Percentiles rank a stretch among this genome's conserved stretches.
Evolutionary conservation across 106 monocot genomes (phyloP).

Genomic region (Xerophyta viscosa): DNA sequence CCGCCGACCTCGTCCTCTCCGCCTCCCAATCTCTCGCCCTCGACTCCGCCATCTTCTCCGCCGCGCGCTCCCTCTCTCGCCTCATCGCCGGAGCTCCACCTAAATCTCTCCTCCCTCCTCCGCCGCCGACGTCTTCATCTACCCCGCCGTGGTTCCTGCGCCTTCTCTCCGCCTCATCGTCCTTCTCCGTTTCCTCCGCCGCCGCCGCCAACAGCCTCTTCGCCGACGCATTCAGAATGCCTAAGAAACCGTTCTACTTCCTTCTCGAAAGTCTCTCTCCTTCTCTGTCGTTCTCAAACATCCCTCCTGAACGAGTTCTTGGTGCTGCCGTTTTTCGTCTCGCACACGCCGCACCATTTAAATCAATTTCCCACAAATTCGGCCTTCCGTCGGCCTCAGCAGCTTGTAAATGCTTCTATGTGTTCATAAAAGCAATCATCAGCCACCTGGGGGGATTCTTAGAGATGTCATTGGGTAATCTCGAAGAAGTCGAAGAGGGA

Average conservation of each 20-base stretch:
- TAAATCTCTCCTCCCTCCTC: constrained; percentile 9
- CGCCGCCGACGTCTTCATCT: constrained; percentile 6
- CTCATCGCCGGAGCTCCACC: constrained; percentile 24
- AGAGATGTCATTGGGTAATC: constrained; percentile 35
- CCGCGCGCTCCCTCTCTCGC: constrained; percentile 7
- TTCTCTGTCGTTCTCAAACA: constrained; percentile 14
- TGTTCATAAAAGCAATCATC: constrained; percentile 39
- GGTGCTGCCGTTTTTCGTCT: constrained; percentile 68
- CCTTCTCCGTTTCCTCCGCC: neutral
- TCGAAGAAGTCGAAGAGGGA: constrained; percentile 26
- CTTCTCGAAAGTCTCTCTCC: constrained; percentile 61
- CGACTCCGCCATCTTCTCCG: neutral
- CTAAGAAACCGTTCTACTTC: constrained; percentile 47
- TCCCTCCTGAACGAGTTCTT: constrained; percentile 56
- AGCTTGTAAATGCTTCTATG: constrained; percentile 70
- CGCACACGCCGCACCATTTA: constrained; percentile 49
- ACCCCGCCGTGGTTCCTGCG: constrained; percentile 47
- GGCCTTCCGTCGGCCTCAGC: constrained; percentile 31
- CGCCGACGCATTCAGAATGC: constrained; percentile 58
- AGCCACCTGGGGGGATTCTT: constrained; percentile 45
- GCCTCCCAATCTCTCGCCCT: neutral
- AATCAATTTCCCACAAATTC: constrained; percentile 36
- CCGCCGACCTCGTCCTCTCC: neutral
- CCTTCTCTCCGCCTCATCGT: constrained; percentile 36
- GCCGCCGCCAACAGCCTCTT: constrained; percentile 27